phyloP scores from a whole-genome alignment of 768 basidiomycete species.

The Tulasnella sp. region DNA sequence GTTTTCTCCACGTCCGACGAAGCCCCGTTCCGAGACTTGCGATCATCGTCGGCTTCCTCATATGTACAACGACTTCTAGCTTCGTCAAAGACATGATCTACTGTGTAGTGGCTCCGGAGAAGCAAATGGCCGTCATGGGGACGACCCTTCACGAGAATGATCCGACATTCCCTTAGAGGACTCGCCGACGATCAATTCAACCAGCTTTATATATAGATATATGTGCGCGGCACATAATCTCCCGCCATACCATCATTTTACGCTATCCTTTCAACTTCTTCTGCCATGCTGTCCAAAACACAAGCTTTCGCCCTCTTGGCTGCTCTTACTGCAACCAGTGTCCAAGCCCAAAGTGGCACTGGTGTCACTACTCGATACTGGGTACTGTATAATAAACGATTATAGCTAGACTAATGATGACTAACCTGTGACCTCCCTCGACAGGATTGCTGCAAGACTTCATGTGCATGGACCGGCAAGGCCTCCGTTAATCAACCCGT shows the following conservation, averaged over 20 bases:
- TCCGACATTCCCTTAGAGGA: neutral
- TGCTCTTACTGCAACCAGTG: neutral
- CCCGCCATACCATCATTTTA: neutral
- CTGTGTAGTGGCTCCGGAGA: neutral
- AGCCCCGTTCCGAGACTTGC: neutral
- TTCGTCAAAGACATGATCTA: neutral
- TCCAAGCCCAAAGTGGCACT: conserved; percentile 17
- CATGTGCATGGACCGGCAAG: conserved; percentile 24
- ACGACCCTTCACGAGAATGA: neutral
- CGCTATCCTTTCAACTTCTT: neutral
- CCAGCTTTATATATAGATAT: neutral
- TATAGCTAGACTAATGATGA: neutral
- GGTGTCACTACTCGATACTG: conserved; percentile 23
- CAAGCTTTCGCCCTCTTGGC: neutral
- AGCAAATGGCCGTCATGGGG: neutral
- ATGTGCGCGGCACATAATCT: neutral
- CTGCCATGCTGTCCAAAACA: neutral
- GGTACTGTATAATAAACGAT: neutral
- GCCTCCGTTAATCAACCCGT: conserved; percentile 21
- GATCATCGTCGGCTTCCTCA: neutral
- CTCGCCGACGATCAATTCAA: neutral
- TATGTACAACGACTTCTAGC: neutral
- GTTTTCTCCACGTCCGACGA: neutral
- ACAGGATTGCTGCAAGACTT: conserved; percentile 24
- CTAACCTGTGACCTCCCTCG: neutral